Conservation (phyloP, 768 basidiomycete genomes). For the Termitomyces bulborhizus region DNA sequence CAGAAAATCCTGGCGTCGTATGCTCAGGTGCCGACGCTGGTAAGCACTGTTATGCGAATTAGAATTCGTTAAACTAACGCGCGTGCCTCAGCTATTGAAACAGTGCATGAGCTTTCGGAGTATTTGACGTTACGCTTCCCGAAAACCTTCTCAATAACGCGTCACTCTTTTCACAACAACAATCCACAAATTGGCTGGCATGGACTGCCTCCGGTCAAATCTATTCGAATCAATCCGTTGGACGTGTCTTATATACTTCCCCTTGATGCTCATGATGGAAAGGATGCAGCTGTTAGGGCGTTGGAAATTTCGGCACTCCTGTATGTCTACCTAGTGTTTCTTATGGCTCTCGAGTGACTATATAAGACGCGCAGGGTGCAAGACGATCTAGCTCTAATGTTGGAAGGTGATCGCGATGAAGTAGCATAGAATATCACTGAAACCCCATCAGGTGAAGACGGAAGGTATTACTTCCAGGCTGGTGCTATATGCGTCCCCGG, state of each 20-base stretch:
- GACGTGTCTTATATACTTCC: slow-evolving; percentile 47
- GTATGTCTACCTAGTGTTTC: slow-evolving; percentile 31
- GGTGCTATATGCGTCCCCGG: slow-evolving; percentile 65
- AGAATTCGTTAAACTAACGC: neutral
- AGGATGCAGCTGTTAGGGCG: slow-evolving; percentile 40
- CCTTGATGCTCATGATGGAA: slow-evolving; percentile 24
- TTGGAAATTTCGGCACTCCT: slow-evolving; percentile 57
- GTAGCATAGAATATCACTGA: slow-evolving; percentile 1
- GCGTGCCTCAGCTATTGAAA: slow-evolving; percentile 45
- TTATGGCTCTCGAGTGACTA: neutral
- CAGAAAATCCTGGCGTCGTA: slow-evolving; percentile 37
- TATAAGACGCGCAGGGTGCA: slow-evolving; percentile 32
- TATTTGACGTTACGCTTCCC: slow-evolving; percentile 63
- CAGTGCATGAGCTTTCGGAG: slow-evolving; percentile 63
- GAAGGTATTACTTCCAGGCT: slow-evolving; percentile 69
- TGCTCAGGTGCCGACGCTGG: slow-evolving; percentile 32
- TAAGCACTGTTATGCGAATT: slow-evolving; percentile 10
- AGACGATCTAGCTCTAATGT: slow-evolving; percentile 55
- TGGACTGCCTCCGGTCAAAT: slow-evolving; percentile 42
- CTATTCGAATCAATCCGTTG: slow-evolving; percentile 44
- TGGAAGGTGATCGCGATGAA: slow-evolving; percentile 38
- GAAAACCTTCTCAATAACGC: slow-evolving; percentile 42
- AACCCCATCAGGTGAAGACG: slow-evolving; percentile 44
- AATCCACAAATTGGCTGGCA: slow-evolving; percentile 31
- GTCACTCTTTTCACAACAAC: slow-evolving; percentile 24